phyloP scores from a whole-genome alignment of 106 monocot species.

The Gastrodia elata region DNA sequence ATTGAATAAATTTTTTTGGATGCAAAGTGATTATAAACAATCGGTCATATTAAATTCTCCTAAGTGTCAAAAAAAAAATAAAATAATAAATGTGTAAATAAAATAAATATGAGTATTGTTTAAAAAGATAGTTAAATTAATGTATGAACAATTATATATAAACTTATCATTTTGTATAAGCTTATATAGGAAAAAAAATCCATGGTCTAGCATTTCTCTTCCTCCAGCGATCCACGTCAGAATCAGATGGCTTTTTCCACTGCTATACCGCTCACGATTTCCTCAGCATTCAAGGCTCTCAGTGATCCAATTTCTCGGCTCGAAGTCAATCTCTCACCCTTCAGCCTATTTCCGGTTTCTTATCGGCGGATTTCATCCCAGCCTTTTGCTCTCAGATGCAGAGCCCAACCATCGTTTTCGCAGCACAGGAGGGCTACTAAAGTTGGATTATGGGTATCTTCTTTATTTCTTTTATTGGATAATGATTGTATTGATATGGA shows the following conservation, averaged over 20 bases:
- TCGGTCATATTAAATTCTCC: too few relatives aligned
- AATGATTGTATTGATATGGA: neutral
- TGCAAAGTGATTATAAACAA: too few relatives aligned
- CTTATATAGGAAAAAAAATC: too few relatives aligned
- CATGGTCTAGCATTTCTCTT: too few relatives aligned
- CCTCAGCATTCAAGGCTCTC: neutral
- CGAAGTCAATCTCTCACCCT: neutral
- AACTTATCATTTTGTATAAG: too few relatives aligned
- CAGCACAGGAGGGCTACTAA: neutral
- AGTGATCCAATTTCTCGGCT: neutral
- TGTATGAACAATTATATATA: too few relatives aligned
- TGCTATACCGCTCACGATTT: neutral
- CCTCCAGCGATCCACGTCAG: too few relatives aligned
- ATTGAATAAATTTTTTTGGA: too few relatives aligned
- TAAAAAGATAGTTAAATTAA: too few relatives aligned
- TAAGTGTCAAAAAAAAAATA: too few relatives aligned
- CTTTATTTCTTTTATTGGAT: neutral
- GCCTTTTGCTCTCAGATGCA: neutral
- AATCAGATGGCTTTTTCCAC: neutral
- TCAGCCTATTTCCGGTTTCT: neutral
- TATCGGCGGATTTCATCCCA: neutral
- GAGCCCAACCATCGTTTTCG: neutral
- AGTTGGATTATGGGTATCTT: constrained; percentile 1
- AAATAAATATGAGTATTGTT: too few relatives aligned
- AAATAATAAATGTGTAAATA: too few relatives aligned